Evolutionary conservation across 306 rosid genomes (phyloP).

Genomic region (Sophora flavescens): DNA sequence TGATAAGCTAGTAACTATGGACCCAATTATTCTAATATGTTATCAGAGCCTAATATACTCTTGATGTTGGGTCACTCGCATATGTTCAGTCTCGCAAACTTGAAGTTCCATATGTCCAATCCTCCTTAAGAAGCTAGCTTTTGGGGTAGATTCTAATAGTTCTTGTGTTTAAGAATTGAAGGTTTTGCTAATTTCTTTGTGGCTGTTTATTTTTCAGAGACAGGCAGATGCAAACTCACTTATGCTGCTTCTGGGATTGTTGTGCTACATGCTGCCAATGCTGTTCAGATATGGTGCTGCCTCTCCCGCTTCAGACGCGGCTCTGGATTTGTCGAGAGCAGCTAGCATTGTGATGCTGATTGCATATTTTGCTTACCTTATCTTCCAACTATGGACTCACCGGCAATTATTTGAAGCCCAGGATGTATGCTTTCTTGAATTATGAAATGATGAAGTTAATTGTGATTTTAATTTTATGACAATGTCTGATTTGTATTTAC

Average conservation of each 20-base stretch:
- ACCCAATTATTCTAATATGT: no score
- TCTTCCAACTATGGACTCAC: conserved; percentile 89
- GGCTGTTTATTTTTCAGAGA: conserved; percentile 59
- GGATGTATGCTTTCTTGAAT: conserved; percentile 54
- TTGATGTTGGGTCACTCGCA: no score
- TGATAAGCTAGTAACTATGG: no score
- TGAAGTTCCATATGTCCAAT: no score
- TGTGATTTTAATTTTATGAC: neutral
- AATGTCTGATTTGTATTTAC: conserved; percentile 5
- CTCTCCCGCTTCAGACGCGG: conserved; percentile 45
- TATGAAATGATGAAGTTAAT: neutral
- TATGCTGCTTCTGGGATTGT: conserved; percentile 69
- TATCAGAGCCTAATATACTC: no score
- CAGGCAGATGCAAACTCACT: conserved; percentile 88
- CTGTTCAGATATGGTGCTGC: conserved; percentile 58
- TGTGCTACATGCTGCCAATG: conserved; percentile 89
- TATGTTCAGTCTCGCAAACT: no score
- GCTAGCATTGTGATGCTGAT: conserved; percentile 79
- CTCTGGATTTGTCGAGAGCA: conserved; percentile 75
- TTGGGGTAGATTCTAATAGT: neutral
- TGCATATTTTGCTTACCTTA: conserved; percentile 71
- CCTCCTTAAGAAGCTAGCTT: no score
- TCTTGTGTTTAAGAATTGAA: neutral
- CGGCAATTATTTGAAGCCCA: conserved; percentile 76
- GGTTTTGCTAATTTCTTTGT: neutral